phyloP scores from a whole-genome alignment of 2,329 filamentous ascomycete genomes.

The Monilinia fructigena region DNA sequence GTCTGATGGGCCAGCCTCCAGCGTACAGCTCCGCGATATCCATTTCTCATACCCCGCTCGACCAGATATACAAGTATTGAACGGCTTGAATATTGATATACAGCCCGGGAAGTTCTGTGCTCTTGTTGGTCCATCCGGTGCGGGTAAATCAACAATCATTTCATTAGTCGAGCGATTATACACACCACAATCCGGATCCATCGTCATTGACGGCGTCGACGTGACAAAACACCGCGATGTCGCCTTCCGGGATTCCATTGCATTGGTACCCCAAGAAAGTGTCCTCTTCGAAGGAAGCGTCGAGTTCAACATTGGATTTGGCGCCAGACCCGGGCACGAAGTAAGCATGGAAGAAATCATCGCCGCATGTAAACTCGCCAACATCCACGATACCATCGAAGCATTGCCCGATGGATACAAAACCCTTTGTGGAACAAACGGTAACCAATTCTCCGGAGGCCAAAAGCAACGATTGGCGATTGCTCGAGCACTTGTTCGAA shows the following conservation, averaged over 20 bases:
- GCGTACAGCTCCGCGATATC: slow-evolving; percentile 56
- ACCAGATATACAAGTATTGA: slow-evolving; percentile 57
- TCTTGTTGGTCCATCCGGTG: slow-evolving; percentile 63
- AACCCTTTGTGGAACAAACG: slow-evolving; percentile 66
- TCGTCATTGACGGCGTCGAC: slow-evolving; percentile 40
- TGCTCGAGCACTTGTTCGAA: slow-evolving; percentile 70
- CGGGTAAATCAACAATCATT: slow-evolving; percentile 67
- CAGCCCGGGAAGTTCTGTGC: slow-evolving; percentile 60
- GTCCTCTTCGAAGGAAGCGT: slow-evolving; percentile 58
- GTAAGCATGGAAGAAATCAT: slow-evolving; percentile 59
- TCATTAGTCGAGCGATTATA: slow-evolving; percentile 54
- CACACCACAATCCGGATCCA: slow-evolving; percentile 39
- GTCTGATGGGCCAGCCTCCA: slow-evolving; percentile 1
- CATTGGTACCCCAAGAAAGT: slow-evolving; percentile 57
- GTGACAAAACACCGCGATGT: slow-evolving; percentile 46
- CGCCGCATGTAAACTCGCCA: slow-evolving; percentile 59
- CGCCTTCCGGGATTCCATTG: slow-evolving; percentile 52
- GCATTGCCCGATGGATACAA: slow-evolving; percentile 63
- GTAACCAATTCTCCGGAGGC: slow-evolving; percentile 71
- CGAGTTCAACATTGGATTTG: slow-evolving; percentile 56
- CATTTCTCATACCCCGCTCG: slow-evolving; percentile 65
- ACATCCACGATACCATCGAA: slow-evolving; percentile 68
- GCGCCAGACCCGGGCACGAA: slow-evolving; percentile 53
- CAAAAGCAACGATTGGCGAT: slow-evolving; percentile 78
- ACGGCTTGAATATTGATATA: slow-evolving; percentile 56